Base-by-base conservation (phyloP, 2,329 filamentous ascomycete species). In the Fusarium pseudonygamai region DNA sequence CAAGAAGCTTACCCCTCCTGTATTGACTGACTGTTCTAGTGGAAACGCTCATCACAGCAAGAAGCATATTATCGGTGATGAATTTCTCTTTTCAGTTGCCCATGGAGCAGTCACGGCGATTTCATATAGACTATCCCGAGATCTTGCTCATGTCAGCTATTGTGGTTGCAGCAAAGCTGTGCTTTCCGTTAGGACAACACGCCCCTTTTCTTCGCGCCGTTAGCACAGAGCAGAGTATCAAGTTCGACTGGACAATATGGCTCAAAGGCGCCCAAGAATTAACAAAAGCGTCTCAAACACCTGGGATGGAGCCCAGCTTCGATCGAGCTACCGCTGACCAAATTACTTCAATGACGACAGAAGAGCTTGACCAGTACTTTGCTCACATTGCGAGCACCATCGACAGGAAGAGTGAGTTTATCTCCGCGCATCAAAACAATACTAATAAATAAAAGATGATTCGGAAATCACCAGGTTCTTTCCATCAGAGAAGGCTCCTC, bases 161-260 rank as follows among this genome's bases (percentile, higher is more conserved):
- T 7, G 84, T 97, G 6, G 86, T 97, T 20, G 90, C 93, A 8
- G 90, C 92, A 7, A 98, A 98, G 77, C 81, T 97, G 6, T 85
- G 93, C 26, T 95, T 94, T 76, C 94, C 96, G 0, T 90, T 97
- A 49, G 90, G 94, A 76, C 83, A 84, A 28, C 77, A 85, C 73
- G 87, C 87, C 13, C 81, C 78, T 40, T 85, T 84, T 24, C 58
- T 77, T 28, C 55, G 53, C 34, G 52, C 45, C n/a, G 57, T 55
- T 26, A 30, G 36, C 40, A 34, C 40, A 26, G 79, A 59, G 69
- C 78, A 46, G 28, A 64, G 26, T 32, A 30, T 76, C 22, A 58
- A 39, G 34, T 75, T 98, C 62, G 85, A 96, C 78, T 98, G 96
- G 96, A 71, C 81, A 1, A 82, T 81, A 36, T 98, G 96, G 96